Evolutionary conservation across 495 filamentous ascomycete genomes (phyloP), one percentile per base, ranked within the genome.

Genomic region (Neurospora cerealis): DNA sequence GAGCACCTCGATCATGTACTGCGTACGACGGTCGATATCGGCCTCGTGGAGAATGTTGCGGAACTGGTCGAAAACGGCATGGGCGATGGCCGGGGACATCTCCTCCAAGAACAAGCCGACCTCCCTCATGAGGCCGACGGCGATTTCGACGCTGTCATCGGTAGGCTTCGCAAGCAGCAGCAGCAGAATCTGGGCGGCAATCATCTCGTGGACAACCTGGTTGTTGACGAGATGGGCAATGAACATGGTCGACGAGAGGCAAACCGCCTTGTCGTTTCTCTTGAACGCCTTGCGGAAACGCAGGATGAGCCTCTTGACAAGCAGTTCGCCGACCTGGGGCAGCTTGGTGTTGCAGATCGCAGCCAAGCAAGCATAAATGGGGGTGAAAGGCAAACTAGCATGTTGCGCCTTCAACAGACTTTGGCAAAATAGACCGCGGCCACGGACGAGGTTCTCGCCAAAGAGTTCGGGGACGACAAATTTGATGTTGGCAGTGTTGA

Each of bases 311-410:
- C 96, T 87, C 77, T 92, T 93, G 71, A 96, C 85, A 40, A 99
- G 85, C 70, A 99, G 83, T 80, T 99, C 96, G 37, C 96, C 96
- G 24, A 98, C 93, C 79, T 94, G 90, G 3, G 96, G 96, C 32
- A 99, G 85, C 81, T 99, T 99, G 32, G 96, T 97, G 80, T 99
- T 99, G 79, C 97, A 93, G 72, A 99, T 97, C 21, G 96, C 93
- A 0, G 90, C 93, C 92, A 98, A 94, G 34, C 93, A 91, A 17
- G 96, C 96, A 77, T 96, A 96, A 72, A 99, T 96, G 2, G 95
- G 90, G 0, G 95, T 98, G 78, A 98, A 99, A 0, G 95, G 94
- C 79, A 98, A 91, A 84, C 93, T 96, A n/a, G 93, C 93, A 34
- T 96, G 93, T 79, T 98, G 95, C 8, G 96, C 96, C 82, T 97